These are phyloP conservation scores for Hortiboletus campestris DNA, from an alignment of 768 basidiomycete species.

Conservation along the genomic window DNA sequence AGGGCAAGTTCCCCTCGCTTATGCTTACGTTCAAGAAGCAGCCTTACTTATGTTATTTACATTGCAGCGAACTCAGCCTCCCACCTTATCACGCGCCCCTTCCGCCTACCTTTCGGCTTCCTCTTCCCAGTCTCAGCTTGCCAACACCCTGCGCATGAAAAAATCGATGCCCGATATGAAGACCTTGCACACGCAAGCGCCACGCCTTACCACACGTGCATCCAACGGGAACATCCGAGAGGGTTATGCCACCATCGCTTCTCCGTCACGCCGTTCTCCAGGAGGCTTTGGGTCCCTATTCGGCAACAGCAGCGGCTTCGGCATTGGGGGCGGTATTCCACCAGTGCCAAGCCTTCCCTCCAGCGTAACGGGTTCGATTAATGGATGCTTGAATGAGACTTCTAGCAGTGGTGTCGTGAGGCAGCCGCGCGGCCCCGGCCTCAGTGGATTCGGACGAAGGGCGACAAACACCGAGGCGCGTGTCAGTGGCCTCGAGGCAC, in stretches of 20 bases:
- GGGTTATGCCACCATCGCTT: slow-evolving; percentile 84
- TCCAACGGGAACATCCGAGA: slow-evolving; percentile 88
- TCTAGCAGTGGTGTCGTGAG: slow-evolving; percentile 58
- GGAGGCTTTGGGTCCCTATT: slow-evolving; percentile 72
- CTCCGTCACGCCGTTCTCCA: slow-evolving; percentile 75
- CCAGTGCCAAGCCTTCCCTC: slow-evolving; percentile 78
- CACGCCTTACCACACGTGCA: slow-evolving; percentile 73
- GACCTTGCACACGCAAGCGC: slow-evolving; percentile 75
- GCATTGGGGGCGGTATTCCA: slow-evolving; percentile 45
- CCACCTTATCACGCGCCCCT: slow-evolving; percentile 74
- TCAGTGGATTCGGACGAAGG: slow-evolving; percentile 68
- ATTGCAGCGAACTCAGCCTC: slow-evolving; percentile 42
- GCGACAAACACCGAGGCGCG: slow-evolving; percentile 42
- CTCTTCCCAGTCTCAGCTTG: slow-evolving; percentile 41
- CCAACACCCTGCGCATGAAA: slow-evolving; percentile 75
- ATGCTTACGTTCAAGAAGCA: slow-evolving; percentile 14
- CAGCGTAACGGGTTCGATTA: slow-evolving; percentile 45
- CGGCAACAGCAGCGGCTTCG: slow-evolving; percentile 37
- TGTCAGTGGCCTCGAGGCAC: slow-evolving; percentile 72
- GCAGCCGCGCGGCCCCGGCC: slow-evolving; percentile 83
- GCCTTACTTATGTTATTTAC: slow-evolving; percentile 12
- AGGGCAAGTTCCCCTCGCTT: slow-evolving; percentile 50
- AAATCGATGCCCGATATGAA: slow-evolving; percentile 99
- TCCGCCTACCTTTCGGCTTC: slow-evolving; percentile 73
- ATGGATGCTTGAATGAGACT: slow-evolving; percentile 42